Base-by-base conservation (phyloP, 768 basidiomycete species). In the Favolaschia claudopus region DNA sequence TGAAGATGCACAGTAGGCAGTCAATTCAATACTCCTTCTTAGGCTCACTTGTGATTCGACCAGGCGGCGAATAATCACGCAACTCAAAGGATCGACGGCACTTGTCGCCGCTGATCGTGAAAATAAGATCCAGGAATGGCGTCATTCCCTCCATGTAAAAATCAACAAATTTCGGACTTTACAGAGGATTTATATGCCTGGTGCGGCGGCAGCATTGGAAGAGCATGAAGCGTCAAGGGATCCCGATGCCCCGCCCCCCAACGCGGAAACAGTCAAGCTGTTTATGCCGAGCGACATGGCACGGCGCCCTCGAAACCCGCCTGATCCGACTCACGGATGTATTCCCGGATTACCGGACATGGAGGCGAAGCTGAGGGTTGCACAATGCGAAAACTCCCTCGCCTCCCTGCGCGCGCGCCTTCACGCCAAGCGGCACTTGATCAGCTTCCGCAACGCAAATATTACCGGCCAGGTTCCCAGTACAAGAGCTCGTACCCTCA, bases 1-100 rank as follows among this genome's bases (percentile, higher is more conserved):
- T 2, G 60, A 62, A 28, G 54, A 62, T 17, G 25, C 49, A n/a
- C 60, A 62, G 60, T 62, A 34, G 19, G 60, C n/a, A n/a, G n/a
- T n/a, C n/a, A n/a, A n/a, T n/a, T n/a, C n/a, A n/a, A n/a, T n/a
- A n/a, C n/a, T n/a, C n/a, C n/a, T n/a, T n/a, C n/a, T n/a, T n/a
- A n/a, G n/a, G n/a, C n/a, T n/a, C n/a, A n/a, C n/a, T n/a, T 45
- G 8, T 22, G 15, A 25, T 8, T n/a, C n/a, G n/a, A n/a, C n/a
- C n/a, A 29, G 39, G 22, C 22, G 46, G 10, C 27, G 42, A 57
- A 5, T 50, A 17, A 19, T 7, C 7, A 15, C 37, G 24, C 53
- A 59, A 10, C 17, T 57, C n/a, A 39, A 17, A 20, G 27, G 14
- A n/a, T n/a, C n/a, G 2, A 12, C 48, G 9, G n/a, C 37, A 4